Conservation (phyloP, 192 early-diverging fungal genomes). For the Coemansia sp. region DNA sequence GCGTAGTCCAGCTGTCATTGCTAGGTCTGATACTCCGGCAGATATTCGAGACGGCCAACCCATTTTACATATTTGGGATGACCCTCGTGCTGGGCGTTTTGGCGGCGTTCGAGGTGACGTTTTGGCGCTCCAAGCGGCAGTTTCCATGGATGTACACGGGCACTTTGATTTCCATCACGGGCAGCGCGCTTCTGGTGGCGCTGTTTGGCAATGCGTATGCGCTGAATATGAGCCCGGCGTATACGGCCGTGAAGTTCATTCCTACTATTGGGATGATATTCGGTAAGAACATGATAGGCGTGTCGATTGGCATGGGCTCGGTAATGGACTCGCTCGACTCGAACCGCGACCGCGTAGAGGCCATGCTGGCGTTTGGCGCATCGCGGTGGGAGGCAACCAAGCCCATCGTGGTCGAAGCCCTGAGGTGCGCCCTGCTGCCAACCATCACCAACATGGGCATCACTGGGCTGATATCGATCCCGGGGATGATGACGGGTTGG, state of each 20-base stretch:
- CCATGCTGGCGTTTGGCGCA: constrained; percentile 69
- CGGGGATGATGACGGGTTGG: constrained; percentile 87
- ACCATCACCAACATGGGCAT: constrained; percentile 78
- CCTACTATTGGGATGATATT: constrained; percentile 86
- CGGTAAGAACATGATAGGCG: constrained; percentile 74
- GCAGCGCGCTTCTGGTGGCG: constrained; percentile 10
- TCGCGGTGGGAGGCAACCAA: constrained; percentile 76
- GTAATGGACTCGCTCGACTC: constrained; percentile 63
- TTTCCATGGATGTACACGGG: constrained; percentile 69
- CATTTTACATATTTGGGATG: constrained; percentile 59
- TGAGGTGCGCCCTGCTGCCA: constrained; percentile 72
- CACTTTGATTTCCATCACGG: constrained; percentile 51
- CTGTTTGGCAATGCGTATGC: constrained; percentile 55
- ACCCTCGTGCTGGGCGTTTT: constrained; percentile 58
- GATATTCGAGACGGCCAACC: constrained; percentile 62
- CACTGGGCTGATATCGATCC: constrained; percentile 82
- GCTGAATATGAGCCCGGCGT: constrained; percentile 66
- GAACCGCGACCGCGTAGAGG: constrained; percentile 53
- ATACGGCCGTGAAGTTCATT: constrained; percentile 71
- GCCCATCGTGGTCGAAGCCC: constrained; percentile 70
- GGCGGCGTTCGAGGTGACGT: constrained; percentile 67
- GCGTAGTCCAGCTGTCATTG: constrained; percentile 72
- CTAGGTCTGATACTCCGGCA: constrained; percentile 68
- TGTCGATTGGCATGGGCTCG: constrained; percentile 62
- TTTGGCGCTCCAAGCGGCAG: constrained; percentile 65